Percentiles rank a stretch among this genome's conserved stretches.
These are phyloP conservation scores for Pisolithus albus DNA, from an alignment of 768 basidiomycete genomes.

Conservation along the genomic window DNA sequence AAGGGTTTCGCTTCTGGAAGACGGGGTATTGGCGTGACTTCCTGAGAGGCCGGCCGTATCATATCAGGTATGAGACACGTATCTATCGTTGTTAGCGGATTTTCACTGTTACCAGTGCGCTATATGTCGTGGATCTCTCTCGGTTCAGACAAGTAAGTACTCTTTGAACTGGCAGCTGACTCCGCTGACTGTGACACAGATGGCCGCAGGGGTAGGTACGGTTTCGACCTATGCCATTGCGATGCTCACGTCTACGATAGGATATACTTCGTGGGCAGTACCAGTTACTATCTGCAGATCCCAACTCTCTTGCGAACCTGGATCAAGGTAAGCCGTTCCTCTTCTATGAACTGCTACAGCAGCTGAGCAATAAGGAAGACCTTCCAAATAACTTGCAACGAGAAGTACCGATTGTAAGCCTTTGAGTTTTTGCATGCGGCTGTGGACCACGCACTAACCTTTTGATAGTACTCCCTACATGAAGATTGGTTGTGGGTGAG, in stretches of 20 bases:
- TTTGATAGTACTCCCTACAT: slow-evolving; percentile 66
- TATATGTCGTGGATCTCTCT: slow-evolving; percentile 94
- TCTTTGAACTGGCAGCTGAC: not conserved
- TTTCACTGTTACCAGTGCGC: slow-evolving; percentile 49
- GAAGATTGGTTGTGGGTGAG: slow-evolving; percentile 96
- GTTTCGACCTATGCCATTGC: not conserved
- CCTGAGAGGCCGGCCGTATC: slow-evolving; percentile 78
- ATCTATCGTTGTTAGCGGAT: not conserved
- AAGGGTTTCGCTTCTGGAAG: slow-evolving; percentile 99
- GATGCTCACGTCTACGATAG: slow-evolving; percentile 27
- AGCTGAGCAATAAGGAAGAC: slow-evolving; percentile 41
- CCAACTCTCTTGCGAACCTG: slow-evolving; percentile 86
- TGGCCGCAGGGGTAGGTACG: slow-evolving; percentile 50
- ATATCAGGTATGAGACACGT: slow-evolving; percentile 68
- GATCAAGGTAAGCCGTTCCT: slow-evolving; percentile 64
- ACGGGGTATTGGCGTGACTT: slow-evolving; percentile 93
- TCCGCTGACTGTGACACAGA: slow-evolving; percentile 20
- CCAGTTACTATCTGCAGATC: slow-evolving; percentile 90
- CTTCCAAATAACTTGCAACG: slow-evolving; percentile 92
- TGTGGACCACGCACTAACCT: slow-evolving; percentile 1
- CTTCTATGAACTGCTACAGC: not conserved
- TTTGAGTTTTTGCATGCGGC: no score
- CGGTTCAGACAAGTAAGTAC: slow-evolving; percentile 77
- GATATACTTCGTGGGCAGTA: slow-evolving; percentile 89
- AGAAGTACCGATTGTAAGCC: slow-evolving; percentile 85